Evolutionary conservation across 2,329 filamentous ascomycete genomes (phyloP).

Genomic region (Botrytis paeoniae): DNA sequence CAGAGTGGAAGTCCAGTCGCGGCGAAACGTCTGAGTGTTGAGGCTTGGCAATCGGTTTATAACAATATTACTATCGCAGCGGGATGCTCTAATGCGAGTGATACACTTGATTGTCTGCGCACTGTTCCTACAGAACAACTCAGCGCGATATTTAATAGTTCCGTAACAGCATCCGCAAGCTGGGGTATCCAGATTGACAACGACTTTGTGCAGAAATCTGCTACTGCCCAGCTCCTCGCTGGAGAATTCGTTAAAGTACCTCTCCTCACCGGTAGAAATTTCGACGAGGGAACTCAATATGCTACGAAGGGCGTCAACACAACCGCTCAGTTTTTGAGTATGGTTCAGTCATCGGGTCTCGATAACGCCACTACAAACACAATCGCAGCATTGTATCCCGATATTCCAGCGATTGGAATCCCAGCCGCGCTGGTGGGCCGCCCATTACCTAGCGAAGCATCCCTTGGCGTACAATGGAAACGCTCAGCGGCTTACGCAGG

Average conservation of each 20-base stretch:
- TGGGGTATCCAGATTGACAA: slow-evolving; percentile 49
- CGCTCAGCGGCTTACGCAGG: slow-evolving; percentile 49
- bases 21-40: background rate
- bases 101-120: slow-evolving; percentile 31
- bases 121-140: slow-evolving; percentile 44
- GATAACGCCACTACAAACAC: slow-evolving; percentile 10
- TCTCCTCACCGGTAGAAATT: slow-evolving; percentile 61
- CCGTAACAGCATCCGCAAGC: slow-evolving; percentile 41
- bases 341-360: background rate
- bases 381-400: slow-evolving; percentile 43
- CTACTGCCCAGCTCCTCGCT: slow-evolving; percentile 50
- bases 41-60: slow-evolving; percentile 14
- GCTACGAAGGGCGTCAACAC: slow-evolving; percentile 52
- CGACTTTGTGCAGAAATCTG: slow-evolving; percentile 52
- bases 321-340: slow-evolving; percentile 45
- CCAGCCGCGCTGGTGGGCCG: slow-evolving; percentile 38
- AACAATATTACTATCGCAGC: slow-evolving; percentile 38
- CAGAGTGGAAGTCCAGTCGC: slow-evolving; percentile 44
- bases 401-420: slow-evolving; percentile 48
- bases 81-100: slow-evolving; percentile 26
- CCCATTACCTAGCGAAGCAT: slow-evolving; percentile 19
- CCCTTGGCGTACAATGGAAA: slow-evolving; percentile 14
- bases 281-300: slow-evolving; percentile 62
- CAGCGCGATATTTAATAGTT: slow-evolving; percentile 43
- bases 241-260: slow-evolving; percentile 63